Evolutionary conservation across 805 yeast genomes (phyloP), one percentile per base, ranked within the genome.

Genomic region (Starmerella davenportii): DNA sequence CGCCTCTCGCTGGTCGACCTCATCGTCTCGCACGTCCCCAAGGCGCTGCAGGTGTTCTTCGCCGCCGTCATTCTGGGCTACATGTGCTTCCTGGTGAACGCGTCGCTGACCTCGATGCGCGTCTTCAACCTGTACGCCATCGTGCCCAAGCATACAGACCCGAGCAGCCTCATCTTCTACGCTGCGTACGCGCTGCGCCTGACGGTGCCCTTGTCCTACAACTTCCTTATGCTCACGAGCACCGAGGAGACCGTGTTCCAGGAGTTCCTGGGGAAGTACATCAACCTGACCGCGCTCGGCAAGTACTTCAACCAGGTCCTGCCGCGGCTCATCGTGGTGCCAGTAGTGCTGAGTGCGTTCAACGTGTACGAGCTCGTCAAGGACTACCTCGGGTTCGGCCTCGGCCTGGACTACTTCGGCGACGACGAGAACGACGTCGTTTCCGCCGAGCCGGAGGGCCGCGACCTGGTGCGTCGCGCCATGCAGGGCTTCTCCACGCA

Each of bases 161-260:
- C 80, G 0, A 77, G 79, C 0, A 73, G 81, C 14, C 68, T 78
- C 18, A 65, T 80, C 25, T 81, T 80, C 53, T 81, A 79, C 54
- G 72, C 84, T 17, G 76, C 79, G 50, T 80, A 81, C 50, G 74
- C 80, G 16, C 77, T 85, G 37, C 72, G 93, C 45, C 61, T 81
- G 53, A 79, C 93, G 0, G 74, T 81, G 11, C 93, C 93, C 9
- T 62, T 81, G 44, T 72, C 80, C 20, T 81, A 77, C 58, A 81
- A 81, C 57, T 81, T 78, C 52, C 56, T 80, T 40, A 77, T 79
- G 37, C 61, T 81, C 38, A 66, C 76, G 41, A 65, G 72, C 2
- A 62, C 68, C 16, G 59, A 75, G 21, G 61, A 56, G 19, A 61
- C 69, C 2, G 66, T 62, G 9, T 81, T 81, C 56, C 82, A 79